These are phyloP conservation scores for Mortierella alpina DNA, from an alignment of 192 early-diverging fungal species.

Conservation along the genomic window DNA sequence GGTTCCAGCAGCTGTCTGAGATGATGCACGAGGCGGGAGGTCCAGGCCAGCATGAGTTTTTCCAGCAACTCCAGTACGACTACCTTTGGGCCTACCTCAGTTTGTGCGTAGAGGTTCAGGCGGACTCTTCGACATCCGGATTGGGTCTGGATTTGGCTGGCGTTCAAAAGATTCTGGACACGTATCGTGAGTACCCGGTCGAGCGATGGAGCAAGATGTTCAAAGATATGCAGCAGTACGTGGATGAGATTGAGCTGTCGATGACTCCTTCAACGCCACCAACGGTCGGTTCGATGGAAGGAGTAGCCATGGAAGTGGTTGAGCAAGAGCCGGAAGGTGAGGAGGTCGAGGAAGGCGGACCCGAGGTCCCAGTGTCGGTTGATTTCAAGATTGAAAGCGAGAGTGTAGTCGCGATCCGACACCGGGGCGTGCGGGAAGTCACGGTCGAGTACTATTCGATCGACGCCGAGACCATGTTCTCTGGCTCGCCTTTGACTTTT, in stretches of 20 bases:
- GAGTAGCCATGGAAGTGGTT: neutral
- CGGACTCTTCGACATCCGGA: neutral
- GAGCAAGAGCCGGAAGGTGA: neutral
- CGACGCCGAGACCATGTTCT: conserved; percentile 64
- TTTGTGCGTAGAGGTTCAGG: conserved; percentile 35
- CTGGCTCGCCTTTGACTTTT: conserved; percentile 56
- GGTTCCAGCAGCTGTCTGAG: conserved; percentile 8
- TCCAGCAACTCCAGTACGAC: conserved; percentile 40
- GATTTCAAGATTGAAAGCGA: conserved; percentile 56
- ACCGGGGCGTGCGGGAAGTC: conserved; percentile 49
- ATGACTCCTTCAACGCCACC: neutral
- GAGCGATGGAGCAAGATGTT: conserved; percentile 58
- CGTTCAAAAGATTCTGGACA: conserved; percentile 21
- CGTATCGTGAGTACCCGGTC: conserved; percentile 38
- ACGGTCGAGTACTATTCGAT: conserved; percentile 59
- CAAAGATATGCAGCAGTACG: conserved; percentile 50
- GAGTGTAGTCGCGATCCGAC: conserved; percentile 37
- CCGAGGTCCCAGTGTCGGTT: conserved; percentile 44
- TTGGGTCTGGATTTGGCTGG: conserved; percentile 18
- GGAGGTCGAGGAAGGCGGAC: conserved; percentile 8
- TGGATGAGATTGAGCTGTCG: conserved; percentile 41
- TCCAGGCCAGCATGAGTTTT: neutral
- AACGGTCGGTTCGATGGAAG: neutral
- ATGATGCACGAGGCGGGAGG: neutral
- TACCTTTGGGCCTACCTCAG: conserved; percentile 40